Evolutionary conservation across 805 yeast genomes (phyloP).

Genomic region (Zygosaccharomyces kombuchaensis): DNA sequence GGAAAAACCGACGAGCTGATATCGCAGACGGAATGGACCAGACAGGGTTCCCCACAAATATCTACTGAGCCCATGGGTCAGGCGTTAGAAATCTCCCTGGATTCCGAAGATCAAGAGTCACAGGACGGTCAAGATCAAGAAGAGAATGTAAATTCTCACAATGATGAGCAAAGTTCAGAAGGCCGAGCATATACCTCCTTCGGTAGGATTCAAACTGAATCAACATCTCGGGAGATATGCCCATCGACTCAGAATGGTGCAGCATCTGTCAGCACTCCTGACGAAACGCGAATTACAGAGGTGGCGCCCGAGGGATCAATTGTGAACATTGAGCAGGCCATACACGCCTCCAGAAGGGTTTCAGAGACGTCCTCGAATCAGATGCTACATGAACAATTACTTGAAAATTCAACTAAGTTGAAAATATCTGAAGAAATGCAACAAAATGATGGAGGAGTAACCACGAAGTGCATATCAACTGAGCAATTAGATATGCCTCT

Average conservation of each 20-base stretch:
- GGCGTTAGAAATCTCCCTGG: neutral
- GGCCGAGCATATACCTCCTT: neutral
- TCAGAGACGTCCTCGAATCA: neutral
- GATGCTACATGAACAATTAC: neutral
- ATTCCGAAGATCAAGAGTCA: neutral
- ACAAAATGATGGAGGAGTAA: neutral
- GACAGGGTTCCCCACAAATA: conserved; percentile 4
- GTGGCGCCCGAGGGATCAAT: neutral
- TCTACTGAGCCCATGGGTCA: conserved; percentile 4
- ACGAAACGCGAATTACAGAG: neutral
- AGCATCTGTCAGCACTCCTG: neutral
- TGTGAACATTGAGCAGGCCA: neutral
- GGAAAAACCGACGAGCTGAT: neutral
- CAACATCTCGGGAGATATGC: neutral
- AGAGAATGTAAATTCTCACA: neutral
- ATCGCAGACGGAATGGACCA: neutral
- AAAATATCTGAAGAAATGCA: neutral
- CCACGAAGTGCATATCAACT: neutral
- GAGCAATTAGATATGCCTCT: no score
- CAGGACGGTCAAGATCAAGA: neutral
- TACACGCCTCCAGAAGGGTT: neutral
- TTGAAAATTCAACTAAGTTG: neutral
- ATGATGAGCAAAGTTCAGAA: neutral
- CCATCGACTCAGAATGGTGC: neutral
- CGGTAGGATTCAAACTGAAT: neutral